phyloP scores from a whole-genome alignment of 148 eudicot genomes.

The Chenopodium quinoa region DNA sequence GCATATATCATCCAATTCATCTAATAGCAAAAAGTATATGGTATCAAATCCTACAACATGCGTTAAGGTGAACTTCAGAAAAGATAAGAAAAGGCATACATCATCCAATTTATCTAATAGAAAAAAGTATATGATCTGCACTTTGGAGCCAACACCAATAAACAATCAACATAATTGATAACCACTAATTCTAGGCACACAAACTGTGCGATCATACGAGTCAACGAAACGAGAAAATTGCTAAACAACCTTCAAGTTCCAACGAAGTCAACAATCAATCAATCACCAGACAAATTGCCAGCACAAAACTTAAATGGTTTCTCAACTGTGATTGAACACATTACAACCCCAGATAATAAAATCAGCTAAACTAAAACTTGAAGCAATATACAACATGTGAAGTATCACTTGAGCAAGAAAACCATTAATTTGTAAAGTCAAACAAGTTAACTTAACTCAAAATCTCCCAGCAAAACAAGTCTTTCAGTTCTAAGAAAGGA shows the following conservation, averaged over 20 bases:
- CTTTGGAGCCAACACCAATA: background rate
- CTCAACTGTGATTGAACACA: background rate
- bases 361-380: slow-evolving; percentile 22
- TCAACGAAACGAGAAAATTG: background rate
- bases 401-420: slow-evolving; percentile 20
- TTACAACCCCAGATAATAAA: slow-evolving; percentile 3
- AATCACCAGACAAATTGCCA: background rate
- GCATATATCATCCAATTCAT: background rate
- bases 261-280: background rate
- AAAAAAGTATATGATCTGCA: slow-evolving; percentile 8
- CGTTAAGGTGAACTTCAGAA: background rate
- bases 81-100: background rate
- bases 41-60: background rate
- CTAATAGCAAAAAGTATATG: slow-evolving; percentile 1
- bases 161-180: background rate
- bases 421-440: slow-evolving; percentile 21
- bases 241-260: background rate
- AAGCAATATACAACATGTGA: slow-evolving; percentile 21
- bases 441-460: slow-evolving; percentile 32
- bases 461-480: slow-evolving; percentile 26
- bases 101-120: background rate
- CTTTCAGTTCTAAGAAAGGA: slow-evolving; percentile 23
- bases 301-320: background rate
- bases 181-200: background rate
- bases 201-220: background rate